phyloP scores from a whole-genome alignment of 2,329 filamentous ascomycete species.

The Pleoardoris graminearum region DNA sequence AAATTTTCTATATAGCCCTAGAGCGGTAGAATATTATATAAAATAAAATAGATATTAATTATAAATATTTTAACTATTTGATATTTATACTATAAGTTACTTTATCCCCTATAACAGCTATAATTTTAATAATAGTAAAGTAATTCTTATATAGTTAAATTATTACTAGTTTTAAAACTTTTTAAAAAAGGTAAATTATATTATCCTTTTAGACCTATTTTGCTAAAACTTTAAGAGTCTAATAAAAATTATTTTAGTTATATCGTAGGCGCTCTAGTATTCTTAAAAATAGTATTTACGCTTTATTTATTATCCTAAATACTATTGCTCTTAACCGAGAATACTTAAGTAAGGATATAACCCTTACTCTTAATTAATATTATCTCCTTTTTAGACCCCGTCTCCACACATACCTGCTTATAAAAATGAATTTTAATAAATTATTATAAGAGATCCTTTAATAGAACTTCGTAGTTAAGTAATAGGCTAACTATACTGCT shows the following conservation, averaged over 20 bases:
- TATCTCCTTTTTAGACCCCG: constrained; percentile 6
- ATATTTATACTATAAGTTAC: not conserved
- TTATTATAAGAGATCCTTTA: constrained; percentile 16
- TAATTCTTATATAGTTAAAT: constrained; percentile 8
- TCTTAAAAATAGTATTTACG: constrained; percentile 7
- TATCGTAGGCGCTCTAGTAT: not conserved
- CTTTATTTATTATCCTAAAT: constrained; percentile 4
- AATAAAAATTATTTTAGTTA: not conserved
- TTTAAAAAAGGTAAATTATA: constrained; percentile 8
- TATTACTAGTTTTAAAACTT: constrained; percentile 14
- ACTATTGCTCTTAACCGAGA: constrained; percentile 3
- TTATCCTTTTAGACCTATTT: constrained; percentile 11
- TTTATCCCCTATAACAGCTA: not conserved
- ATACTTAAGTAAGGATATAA: constrained; percentile 16
- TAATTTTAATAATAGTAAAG: constrained; percentile 9
- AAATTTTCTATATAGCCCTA: constrained; percentile 1
- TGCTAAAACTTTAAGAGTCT: constrained; percentile 13
- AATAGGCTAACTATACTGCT: constrained; percentile 7
- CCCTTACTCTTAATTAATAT: constrained; percentile 15
- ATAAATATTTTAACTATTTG: not conserved
- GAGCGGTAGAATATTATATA: constrained; percentile 2
- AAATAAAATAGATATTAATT: not conserved
- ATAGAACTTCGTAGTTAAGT: constrained; percentile 19
- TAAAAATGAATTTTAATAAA: constrained; percentile 14
- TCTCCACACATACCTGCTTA: constrained; percentile 17